Base-by-base conservation (phyloP, 176 grass and related monocot species). In the Oryza officinalis region DNA sequence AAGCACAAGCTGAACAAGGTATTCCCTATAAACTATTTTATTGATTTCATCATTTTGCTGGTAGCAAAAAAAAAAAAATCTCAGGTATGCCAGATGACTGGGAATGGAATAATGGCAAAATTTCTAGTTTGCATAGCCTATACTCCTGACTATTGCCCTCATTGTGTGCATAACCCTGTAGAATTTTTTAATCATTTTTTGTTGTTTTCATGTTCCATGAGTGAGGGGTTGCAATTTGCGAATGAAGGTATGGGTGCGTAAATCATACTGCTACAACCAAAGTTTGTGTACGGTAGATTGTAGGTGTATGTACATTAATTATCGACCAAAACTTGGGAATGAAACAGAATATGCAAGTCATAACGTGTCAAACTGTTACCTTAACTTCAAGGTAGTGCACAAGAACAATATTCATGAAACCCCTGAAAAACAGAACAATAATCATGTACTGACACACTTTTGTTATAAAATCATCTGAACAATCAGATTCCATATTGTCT, bases 321-420 rank as follows among this genome's bases (percentile, higher is more conserved):
- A 49, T 27, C 38, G 20, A 28, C 17, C 33, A 38, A 31, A 90
- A 82, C 50, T 40, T 40, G 23, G 1, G 49, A 83, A 50, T 6
- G 26, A 63, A 78, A 27, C 28, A 14, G 3, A 66, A 71, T 68
- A 72, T 47, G 46, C 14, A 67, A 49, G 27, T 66, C 27, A 44
- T 27, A 23, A 26, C 6, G 43, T 31, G 38, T 61, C 44, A 69
- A 74, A 45, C 27, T 37, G 78, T 43, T 92, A 99, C 97, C 97
- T 96, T 99, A 74, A 96, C 83, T 84, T 99, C 93, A 79, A 91
- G 97, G 63, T 99, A 99, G 84, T 99, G 97, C 79, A 99, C 97
- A 83, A 99, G 93, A 80, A 99, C 97, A 50, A 99, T 99, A 78
- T 99, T 91, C 83, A 93, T 99, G 72, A 89, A 96, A 73, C 82